These are phyloP conservation scores for Saccharomycopsis amapae DNA, from an alignment of 805 yeast species.

Conservation along the genomic window DNA sequence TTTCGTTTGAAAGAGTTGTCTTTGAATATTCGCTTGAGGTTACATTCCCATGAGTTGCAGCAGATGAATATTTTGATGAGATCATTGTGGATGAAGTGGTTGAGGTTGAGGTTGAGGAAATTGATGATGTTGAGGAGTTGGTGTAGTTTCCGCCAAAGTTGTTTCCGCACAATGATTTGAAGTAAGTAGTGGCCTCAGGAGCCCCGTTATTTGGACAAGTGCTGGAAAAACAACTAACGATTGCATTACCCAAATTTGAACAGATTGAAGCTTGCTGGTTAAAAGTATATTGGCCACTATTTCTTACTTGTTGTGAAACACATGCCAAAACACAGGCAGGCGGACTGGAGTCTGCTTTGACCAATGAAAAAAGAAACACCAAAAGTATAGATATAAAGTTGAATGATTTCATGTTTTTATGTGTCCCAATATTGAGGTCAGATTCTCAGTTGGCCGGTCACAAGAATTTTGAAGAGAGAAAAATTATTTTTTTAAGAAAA, in stretches of 20 bases:
- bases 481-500: too few relatives aligned
- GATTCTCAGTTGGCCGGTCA: too few relatives aligned
- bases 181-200: conserved; percentile 51
- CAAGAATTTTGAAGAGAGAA: too few relatives aligned
- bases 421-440: too few relatives aligned
- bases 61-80: too few relatives aligned
- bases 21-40: too few relatives aligned
- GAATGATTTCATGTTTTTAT: too few relatives aligned
- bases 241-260: conserved; percentile 41
- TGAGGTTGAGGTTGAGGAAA: conserved; percentile 27
- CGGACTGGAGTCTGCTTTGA: conserved; percentile 44
- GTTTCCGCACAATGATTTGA: conserved; percentile 49
- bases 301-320: conserved; percentile 60
- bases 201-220: conserved; percentile 62
- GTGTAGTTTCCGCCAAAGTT: too few relatives aligned
- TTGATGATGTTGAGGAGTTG: conserved; percentile 22
- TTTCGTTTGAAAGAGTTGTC: too few relatives aligned
- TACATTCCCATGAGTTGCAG: too few relatives aligned
- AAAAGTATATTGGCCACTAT: conserved; percentile 24
- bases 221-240: conserved; percentile 55
- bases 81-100: conserved; percentile 28
- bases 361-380: background rate
- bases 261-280: conserved; percentile 31
- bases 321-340: conserved; percentile 92
- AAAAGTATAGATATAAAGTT: too few relatives aligned